A percentile compares a stretch with the other conserved stretches of the same genome.
Conservation (phyloP, 169 alveolate species). For the Plasmodium malariae region DNA sequence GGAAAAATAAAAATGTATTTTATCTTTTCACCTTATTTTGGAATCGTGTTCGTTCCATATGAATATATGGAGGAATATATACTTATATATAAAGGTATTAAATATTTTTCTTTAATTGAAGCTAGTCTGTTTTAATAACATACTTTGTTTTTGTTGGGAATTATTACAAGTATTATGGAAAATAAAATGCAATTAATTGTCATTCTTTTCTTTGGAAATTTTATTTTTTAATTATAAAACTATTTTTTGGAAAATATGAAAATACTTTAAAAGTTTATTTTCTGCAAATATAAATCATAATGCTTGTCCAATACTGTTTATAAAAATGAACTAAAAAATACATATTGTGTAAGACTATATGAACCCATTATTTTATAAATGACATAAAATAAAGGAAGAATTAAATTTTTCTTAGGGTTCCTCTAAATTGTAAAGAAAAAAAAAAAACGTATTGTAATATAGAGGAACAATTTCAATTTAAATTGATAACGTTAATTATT, state of each 20-base stretch:
- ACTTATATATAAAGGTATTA: too few species aligned
- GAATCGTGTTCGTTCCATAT: background rate
- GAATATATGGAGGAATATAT: too few species aligned
- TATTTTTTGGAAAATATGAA: too few species aligned
- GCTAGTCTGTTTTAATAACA: too few species aligned
- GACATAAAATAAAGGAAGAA: slow-evolving; percentile 18
- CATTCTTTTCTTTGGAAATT: too few species aligned
- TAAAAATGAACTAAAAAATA: slow-evolving; percentile 1
- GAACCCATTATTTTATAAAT: slow-evolving; percentile 4
- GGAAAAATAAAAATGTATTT: slow-evolving; percentile 14
- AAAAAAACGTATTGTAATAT: slow-evolving; percentile 7
- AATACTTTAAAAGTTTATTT: too few species aligned
- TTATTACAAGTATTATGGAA: too few species aligned
- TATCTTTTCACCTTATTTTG: slow-evolving; percentile 1
- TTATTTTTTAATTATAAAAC: too few species aligned
- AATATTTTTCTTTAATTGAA: too few species aligned
- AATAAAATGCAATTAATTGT: too few species aligned
- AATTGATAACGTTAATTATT: background rate
- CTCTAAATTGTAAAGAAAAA: background rate
- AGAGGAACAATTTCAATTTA: background rate
- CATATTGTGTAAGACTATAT: background rate
- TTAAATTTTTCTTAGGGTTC: background rate
- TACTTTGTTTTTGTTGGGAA: too few species aligned
- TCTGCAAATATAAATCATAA: background rate
- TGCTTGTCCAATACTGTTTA: background rate